phyloP scores from a whole-genome alignment of 768 basidiomycete genomes.

The Mycena rebaudengoi region DNA sequence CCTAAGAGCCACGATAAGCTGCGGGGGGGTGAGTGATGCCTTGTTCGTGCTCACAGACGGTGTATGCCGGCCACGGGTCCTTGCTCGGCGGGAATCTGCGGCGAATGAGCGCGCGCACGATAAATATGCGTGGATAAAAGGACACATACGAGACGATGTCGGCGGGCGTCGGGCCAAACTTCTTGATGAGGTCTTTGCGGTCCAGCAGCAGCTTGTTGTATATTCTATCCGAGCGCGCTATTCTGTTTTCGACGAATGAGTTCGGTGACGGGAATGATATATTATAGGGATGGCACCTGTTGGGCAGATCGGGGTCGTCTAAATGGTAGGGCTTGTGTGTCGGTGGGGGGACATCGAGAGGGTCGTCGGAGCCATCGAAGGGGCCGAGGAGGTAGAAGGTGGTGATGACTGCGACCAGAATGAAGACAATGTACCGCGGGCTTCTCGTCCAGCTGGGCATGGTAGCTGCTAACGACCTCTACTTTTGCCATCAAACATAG shows the following conservation, averaged over 20 bases:
- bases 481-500: not conserved
- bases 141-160: slow-evolving; percentile 55
- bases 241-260: too few species aligned
- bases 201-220: slow-evolving; percentile 54
- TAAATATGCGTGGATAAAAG: slow-evolving; percentile 6
- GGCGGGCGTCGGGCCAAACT: slow-evolving; percentile 60
- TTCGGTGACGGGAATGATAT: too few species aligned
- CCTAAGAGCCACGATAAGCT: too few species aligned
- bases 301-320: slow-evolving; percentile 45
- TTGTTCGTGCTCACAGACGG: slow-evolving; percentile 59
- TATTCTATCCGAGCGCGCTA: slow-evolving; percentile 54
- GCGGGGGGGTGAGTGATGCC: too few species aligned
- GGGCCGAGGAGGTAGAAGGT: slow-evolving; percentile 58
- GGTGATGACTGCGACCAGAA: slow-evolving; percentile 48
- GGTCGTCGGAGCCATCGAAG: slow-evolving; percentile 32
- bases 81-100: slow-evolving; percentile 61
- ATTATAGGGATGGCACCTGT: too few species aligned
- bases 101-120: slow-evolving; percentile 6
- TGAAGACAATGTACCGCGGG: slow-evolving; percentile 59
- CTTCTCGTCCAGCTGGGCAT: slow-evolving; percentile 47
- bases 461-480: not conserved
- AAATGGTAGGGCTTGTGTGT: slow-evolving; percentile 13
- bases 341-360: slow-evolving; percentile 6
- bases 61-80: slow-evolving; percentile 67
- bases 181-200: slow-evolving; percentile 56